Percentiles rank a stretch among this genome's conserved stretches.
phyloP scores from a whole-genome alignment of 805 yeast species.

The Saturnispora kantuleensis region DNA sequence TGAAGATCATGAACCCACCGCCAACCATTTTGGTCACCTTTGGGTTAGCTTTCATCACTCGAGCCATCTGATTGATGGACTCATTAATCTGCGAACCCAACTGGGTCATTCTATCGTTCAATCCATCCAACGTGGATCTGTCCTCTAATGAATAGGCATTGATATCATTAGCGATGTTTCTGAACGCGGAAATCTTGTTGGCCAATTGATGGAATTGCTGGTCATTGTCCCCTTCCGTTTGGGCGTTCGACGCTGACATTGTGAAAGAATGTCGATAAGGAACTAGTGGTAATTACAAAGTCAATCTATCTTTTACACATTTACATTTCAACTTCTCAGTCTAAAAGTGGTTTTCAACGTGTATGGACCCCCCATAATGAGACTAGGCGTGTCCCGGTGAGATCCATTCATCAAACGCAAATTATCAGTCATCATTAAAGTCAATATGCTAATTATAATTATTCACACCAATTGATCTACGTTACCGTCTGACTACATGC shows the following conservation, averaged over 20 bases:
- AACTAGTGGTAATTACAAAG: no score
- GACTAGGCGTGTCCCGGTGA: conserved; percentile 27
- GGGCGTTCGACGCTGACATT: no score
- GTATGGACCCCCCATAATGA: conserved; percentile 19
- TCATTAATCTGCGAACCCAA: conserved; percentile 40
- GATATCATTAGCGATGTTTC: conserved; percentile 59
- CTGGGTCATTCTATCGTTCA: conserved; percentile 42
- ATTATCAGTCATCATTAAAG: conserved; percentile 25
- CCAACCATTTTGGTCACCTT: conserved; percentile 51
- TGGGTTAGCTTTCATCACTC: conserved; percentile 51
- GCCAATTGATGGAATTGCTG: conserved; percentile 53
- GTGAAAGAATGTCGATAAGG: no score
- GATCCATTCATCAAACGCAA: conserved; percentile 28
- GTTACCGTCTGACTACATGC: no score
- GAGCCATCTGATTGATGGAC: conserved; percentile 41
- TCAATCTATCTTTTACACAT: no score
- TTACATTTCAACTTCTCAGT: conserved; percentile 11
- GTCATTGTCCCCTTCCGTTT: conserved; percentile 42
- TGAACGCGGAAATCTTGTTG: conserved; percentile 51
- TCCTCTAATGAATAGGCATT: conserved; percentile 54
- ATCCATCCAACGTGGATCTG: conserved; percentile 29
- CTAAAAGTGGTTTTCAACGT: conserved; percentile 27
- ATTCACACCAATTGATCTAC: no score
- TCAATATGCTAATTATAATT: background rate
- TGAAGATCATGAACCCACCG: conserved; percentile 41